Conservation (phyloP, 768 basidiomycete species). For the Podaxis sp. region DNA sequence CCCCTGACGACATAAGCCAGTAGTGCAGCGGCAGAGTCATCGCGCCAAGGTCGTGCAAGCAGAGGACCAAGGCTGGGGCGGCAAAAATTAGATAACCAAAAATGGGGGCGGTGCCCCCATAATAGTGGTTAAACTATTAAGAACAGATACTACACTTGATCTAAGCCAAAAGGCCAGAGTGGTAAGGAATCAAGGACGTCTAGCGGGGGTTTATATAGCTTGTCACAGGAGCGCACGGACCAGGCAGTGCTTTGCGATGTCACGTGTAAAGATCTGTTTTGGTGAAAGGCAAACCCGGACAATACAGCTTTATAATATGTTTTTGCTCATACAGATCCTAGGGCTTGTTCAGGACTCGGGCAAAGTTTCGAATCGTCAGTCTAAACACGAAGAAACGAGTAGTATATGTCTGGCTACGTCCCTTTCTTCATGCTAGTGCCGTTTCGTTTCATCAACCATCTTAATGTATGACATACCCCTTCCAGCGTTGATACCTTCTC, state of each 20-base stretch:
- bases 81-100: slow-evolving; percentile 60
- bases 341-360: no score
- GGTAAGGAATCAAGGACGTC: slow-evolving; percentile 39
- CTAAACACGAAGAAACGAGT: neutral
- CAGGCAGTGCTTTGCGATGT: neutral
- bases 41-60: slow-evolving; percentile 48
- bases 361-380: neutral
- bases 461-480: slow-evolving; percentile 53
- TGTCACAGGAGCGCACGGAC: neutral
- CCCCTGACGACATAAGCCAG: slow-evolving; percentile 62
- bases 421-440: neutral
- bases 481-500: slow-evolving; percentile 58
- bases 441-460: slow-evolving; percentile 15
- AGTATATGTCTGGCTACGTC: neutral
- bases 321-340: no score
- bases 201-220: neutral
- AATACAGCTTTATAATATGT: no score
- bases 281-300: no score
- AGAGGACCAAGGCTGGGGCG: slow-evolving; percentile 49
- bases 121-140: slow-evolving; percentile 66
- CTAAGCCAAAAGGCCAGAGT: slow-evolving; percentile 84
- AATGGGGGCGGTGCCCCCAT: slow-evolving; percentile 54
- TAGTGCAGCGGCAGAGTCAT: slow-evolving; percentile 55
- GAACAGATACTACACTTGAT: slow-evolving; percentile 90
- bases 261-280: neutral